Base-by-base conservation (phyloP, 345 rosid species). In the Brassica nigra region DNA sequence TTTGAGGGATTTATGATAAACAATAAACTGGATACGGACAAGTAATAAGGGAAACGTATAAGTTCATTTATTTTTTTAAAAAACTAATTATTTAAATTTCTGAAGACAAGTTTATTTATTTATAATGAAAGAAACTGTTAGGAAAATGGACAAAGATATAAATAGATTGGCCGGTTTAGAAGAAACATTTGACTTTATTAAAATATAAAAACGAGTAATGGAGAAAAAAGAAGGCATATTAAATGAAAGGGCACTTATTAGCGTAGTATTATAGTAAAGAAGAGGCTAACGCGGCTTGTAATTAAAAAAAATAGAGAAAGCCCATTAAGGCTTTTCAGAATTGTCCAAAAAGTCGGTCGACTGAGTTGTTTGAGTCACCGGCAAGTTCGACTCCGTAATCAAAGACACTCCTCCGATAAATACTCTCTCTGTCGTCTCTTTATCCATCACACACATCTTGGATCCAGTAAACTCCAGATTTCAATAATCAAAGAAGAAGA, bases 301-400 rank as follows among this genome's bases (percentile, higher is more conserved):
- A 2, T 69, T 61, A 2, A 39, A 39, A 70, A 70, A 12, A 62
- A 23, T 23, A 23, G 39, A 70, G 62, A 62, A 77, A 77, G 8
- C 15, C 49, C 68, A 37, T 15, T 9, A 34, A 9, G 47, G 12
- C 47, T 39, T 34, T 9, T 68, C 79, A 58, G 59, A 0, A 28
- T 67, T 39, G 47, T 39, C 47, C 47, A 3, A 42, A 42, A 42
- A 42, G 47, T 39, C 27, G 47, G 80, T 63, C 71, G 27, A 23
- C 27, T 23, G 27, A 23, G 1, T 23, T 23, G 27, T 23, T 23
- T 70, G 61, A 71, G 65, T 78, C 81, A 54, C 71, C 70, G 81
- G 76, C 76, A 71, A 70, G 75, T 77, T 77, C 57, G 70, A 70
- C 81, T 70, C 80, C 9, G 81, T n/a, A 70, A 15, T 63, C 58